A percentile compares a stretch with the other conserved stretches of the same genome.
phyloP scores from a whole-genome alignment of 148 eudicot species.

The Chenopodium suecicum region DNA sequence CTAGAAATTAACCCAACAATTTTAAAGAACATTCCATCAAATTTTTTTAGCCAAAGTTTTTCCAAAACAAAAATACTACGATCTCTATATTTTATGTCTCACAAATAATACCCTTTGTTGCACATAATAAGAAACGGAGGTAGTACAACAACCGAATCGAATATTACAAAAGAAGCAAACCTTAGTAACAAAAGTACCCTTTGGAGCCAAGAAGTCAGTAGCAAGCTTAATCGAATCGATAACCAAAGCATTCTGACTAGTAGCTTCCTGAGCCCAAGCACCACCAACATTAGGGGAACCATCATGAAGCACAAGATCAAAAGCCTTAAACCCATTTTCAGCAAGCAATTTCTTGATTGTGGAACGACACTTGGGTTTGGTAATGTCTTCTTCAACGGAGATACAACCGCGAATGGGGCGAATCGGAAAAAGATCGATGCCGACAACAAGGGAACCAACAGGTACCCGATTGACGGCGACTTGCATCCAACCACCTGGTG shows the following conservation, averaged over 20 bases:
- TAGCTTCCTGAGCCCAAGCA: constrained; percentile 94
- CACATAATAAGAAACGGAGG: no score
- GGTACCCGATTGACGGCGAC: constrained; percentile 71
- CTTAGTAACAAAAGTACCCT: constrained; percentile 85
- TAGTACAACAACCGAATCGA: no score
- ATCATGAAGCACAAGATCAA: constrained; percentile 79
- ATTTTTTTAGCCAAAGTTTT: no score
- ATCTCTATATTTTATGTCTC: no score
- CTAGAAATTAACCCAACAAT: no score
- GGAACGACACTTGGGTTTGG: constrained; percentile 56
- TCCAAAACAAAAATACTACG: no score
- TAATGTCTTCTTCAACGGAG: constrained; percentile 68
- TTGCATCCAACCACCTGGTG: constrained; percentile 98
- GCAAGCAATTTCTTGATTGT: constrained; percentile 48
- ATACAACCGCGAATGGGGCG: constrained; percentile 76
- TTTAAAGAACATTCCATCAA: no score
- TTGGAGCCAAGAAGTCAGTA: constrained; percentile 74
- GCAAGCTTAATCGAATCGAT: constrained; percentile 88
- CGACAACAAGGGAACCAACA: constrained; percentile 72
- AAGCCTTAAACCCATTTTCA: constrained; percentile 60
- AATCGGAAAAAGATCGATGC: constrained; percentile 77
- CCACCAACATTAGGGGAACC: constrained; percentile 97
- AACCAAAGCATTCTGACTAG: constrained; percentile 83
- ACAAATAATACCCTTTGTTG: no score
- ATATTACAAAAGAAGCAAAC: constrained; percentile 14